Percentiles rank a stretch among this genome's conserved stretches.
Conservation (phyloP, 202 grass and related monocot species). For the Zoysia matrella region DNA sequence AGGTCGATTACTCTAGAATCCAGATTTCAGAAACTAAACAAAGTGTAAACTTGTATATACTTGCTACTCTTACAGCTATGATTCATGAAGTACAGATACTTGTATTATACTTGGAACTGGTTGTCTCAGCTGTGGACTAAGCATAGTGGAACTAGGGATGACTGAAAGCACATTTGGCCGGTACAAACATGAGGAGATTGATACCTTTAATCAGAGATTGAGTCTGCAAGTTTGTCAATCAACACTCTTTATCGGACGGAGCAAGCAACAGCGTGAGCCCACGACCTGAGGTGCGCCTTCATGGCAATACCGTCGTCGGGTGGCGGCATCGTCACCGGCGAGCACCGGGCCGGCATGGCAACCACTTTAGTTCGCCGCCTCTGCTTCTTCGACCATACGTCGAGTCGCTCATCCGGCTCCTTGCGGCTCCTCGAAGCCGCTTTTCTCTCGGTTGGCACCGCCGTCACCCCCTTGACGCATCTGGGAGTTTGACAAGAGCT, state of each 20-base stretch:
- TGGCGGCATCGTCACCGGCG: slow-evolving; percentile 33
- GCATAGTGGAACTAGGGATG: neutral
- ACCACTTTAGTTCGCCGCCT: neutral
- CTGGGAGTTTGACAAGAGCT: neutral
- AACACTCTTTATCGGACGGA: too few relatives aligned
- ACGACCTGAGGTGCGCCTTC: slow-evolving; percentile 71
- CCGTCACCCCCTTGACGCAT: neutral
- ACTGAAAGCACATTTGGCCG: neutral
- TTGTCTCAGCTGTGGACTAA: neutral
- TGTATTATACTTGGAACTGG: neutral
- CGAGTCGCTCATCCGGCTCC: slow-evolving; percentile 26
- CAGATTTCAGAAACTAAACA: slow-evolving; percentile 24
- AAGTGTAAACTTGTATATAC: slow-evolving; percentile 36
- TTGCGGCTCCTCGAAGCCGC: neutral
- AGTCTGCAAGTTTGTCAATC: too few relatives aligned
- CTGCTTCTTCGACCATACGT: slow-evolving; percentile 31
- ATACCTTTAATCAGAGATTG: too few relatives aligned
- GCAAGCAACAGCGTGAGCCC: too few relatives aligned
- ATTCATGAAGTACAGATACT: neutral
- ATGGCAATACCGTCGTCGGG: slow-evolving; percentile 54
- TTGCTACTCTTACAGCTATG: slow-evolving; percentile 25
- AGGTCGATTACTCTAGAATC: slow-evolving; percentile 22
- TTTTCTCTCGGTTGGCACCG: neutral
- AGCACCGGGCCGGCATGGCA: slow-evolving; percentile 23
- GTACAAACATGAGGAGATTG: neutral